phyloP scores from a whole-genome alignment of 2,329 filamentous ascomycete genomes.

The Verticillium tricorpus region DNA sequence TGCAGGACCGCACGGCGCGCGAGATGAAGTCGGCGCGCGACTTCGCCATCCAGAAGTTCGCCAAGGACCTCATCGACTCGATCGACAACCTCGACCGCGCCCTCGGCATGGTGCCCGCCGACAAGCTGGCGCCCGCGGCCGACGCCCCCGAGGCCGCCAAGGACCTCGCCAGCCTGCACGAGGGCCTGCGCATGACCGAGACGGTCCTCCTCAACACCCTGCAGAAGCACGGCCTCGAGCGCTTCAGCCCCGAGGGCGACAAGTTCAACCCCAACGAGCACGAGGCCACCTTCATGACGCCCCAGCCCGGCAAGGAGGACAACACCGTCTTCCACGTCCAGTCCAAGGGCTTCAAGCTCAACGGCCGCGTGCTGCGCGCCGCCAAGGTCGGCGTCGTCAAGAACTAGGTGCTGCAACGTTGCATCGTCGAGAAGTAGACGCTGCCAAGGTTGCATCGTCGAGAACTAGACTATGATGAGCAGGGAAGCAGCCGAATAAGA shows the following conservation, averaged over 20 bases:
- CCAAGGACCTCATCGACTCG: slow-evolving; percentile 88
- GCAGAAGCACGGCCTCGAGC: slow-evolving; percentile 89
- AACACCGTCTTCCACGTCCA: slow-evolving; percentile 88
- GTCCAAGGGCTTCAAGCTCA: slow-evolving; percentile 93
- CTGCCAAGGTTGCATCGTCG: no score
- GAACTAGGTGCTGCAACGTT: no score
- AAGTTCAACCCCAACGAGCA: slow-evolving; percentile 96
- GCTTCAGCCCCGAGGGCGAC: slow-evolving; percentile 76
- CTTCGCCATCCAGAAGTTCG: slow-evolving; percentile 94
- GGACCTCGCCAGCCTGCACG: slow-evolving; percentile 76
- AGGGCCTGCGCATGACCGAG: slow-evolving; percentile 95
- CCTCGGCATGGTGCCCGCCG: slow-evolving; percentile 69
- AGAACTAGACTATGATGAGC: no score
- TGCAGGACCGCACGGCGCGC: slow-evolving; percentile 89
- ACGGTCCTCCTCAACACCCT: slow-evolving; percentile 80
- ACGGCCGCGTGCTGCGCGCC: slow-evolving; percentile 82
- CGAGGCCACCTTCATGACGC: slow-evolving; percentile 93
- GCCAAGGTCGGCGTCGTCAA: slow-evolving; percentile 96
- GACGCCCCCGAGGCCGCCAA: slow-evolving; percentile 39
- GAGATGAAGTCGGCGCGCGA: slow-evolving; percentile 84
- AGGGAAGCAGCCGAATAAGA: no score
- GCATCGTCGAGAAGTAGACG: no score
- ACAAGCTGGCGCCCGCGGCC: slow-evolving; percentile 56
- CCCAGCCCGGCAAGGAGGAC: slow-evolving; percentile 82
- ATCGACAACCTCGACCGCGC: slow-evolving; percentile 98